phyloP scores from a whole-genome alignment of 2,329 filamentous ascomycete genomes.

The Penicillium sp. region DNA sequence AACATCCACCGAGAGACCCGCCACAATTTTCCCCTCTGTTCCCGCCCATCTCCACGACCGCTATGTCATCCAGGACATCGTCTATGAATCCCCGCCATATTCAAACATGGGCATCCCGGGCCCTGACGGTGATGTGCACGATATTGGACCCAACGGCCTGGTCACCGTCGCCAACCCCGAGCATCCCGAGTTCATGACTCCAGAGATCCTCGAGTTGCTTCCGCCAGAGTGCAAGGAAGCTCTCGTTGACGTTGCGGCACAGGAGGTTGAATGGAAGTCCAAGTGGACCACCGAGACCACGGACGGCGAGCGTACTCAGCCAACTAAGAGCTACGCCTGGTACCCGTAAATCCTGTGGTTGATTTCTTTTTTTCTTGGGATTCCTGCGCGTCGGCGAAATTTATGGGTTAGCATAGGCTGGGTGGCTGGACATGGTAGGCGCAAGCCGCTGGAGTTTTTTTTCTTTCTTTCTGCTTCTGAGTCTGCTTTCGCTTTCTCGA shows the following conservation, averaged over 20 bases:
- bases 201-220: slow-evolving; percentile 46
- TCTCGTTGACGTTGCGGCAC: slow-evolving; percentile 65
- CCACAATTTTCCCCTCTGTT: slow-evolving; percentile 53
- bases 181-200: slow-evolving; percentile 39
- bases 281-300: slow-evolving; percentile 70
- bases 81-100: slow-evolving; percentile 58
- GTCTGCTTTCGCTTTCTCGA: background rate
- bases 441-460: slow-evolving; percentile 16
- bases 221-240: slow-evolving; percentile 63
- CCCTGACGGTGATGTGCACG: slow-evolving; percentile 39
- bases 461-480: background rate
- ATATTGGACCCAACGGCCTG: slow-evolving; percentile 46
- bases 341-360: slow-evolving; percentile 29
- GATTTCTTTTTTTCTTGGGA: slow-evolving; percentile 9
- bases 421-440: slow-evolving; percentile 21
- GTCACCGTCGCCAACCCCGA: slow-evolving; percentile 37
- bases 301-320: slow-evolving; percentile 45
- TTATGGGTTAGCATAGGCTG: slow-evolving; percentile 20
- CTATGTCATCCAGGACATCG: slow-evolving; percentile 62
- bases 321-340: slow-evolving; percentile 44
- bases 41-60: slow-evolving; percentile 61
- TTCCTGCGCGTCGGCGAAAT: slow-evolving; percentile 17
- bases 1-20: slow-evolving; percentile 5
- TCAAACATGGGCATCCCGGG: slow-evolving; percentile 61
- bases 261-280: slow-evolving; percentile 70